Evolutionary conservation across 2,329 filamentous ascomycete genomes (phyloP), one percentile per base, ranked within the genome.

Genomic region (Fusarium albosuccineum): DNA sequence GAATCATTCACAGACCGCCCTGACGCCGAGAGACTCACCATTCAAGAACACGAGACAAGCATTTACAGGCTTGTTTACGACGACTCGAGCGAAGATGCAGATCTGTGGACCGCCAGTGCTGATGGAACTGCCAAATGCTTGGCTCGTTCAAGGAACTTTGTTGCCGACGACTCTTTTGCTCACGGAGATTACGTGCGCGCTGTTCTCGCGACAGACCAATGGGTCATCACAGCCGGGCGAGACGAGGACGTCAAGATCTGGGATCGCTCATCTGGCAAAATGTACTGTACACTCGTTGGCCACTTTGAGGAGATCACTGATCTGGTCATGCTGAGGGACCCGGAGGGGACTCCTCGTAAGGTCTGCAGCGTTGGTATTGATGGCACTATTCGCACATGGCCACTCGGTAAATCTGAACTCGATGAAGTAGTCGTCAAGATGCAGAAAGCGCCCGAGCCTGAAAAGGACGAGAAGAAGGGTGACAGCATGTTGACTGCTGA

Each of bases 251-350:
- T 99, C 60, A 92, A 97, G 72, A 86, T 98, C 9, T 99, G 95
- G 95, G 91, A 97, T 76, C 81, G 86, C 46, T 75, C 88, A 63
- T 90, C 88, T 9, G 93, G 92, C 5, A 89, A 91, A 75, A 82
- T 97, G 33, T 86, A 91, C 74, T 92, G 92, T 76, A 86, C 86
- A 8, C 89, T 95, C 63, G 86, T 88, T 37, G 96, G 96, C 0
- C 96, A 99, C 80, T 98, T 89, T 75, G 94, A 99, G 74, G 96
- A 98, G 78, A 91, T 99, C 13, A 97, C 93, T 1, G 93, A 91
- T 36, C 79, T 98, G 42, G 83, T 91, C 2, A 76, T 97, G 50
- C 76, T 94, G 29, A 77, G 79, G 27, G 80, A 80, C 57, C 64
- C 71, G 1, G 67, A 72, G 17, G 78, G 78, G 5, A 69, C 62